A percentile compares a stretch with the other conserved stretches of the same genome.
phyloP scores from a whole-genome alignment of 2,329 filamentous ascomycete genomes.

The Xylaria sp. region DNA sequence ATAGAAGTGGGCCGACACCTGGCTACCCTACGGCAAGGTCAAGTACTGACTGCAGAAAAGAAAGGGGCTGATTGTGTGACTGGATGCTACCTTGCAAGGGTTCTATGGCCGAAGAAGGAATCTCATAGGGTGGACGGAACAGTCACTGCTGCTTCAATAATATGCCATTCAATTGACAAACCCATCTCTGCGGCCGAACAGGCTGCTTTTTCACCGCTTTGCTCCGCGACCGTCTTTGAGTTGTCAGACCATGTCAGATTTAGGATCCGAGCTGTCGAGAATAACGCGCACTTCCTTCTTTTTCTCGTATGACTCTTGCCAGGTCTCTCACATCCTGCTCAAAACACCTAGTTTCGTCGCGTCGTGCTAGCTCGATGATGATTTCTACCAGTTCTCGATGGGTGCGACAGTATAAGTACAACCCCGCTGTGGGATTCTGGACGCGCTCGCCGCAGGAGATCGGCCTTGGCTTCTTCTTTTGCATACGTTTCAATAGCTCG shows the following conservation, averaged over 20 bases:
- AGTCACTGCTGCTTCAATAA: too few relatives aligned
- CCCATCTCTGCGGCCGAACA: too few relatives aligned
- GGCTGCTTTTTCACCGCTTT: too few relatives aligned
- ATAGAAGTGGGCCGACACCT: too few relatives aligned
- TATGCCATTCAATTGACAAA: too few relatives aligned
- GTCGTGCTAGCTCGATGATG: constrained; percentile 30
- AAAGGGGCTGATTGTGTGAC: too few relatives aligned
- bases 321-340: constrained; percentile 34
- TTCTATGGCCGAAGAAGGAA: too few relatives aligned
- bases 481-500: constrained; percentile 33
- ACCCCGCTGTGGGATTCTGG: constrained; percentile 31
- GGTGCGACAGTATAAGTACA: constrained; percentile 38
- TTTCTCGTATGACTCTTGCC: constrained; percentile 32
- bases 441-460: constrained; percentile 19
- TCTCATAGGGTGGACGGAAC: too few relatives aligned
- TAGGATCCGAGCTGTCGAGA: not conserved
- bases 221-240: too few relatives aligned
- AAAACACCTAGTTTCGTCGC: constrained; percentile 27
- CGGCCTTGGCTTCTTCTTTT: constrained; percentile 26
- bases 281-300: constrained; percentile 3
- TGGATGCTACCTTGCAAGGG: too few relatives aligned
- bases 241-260: not conserved
- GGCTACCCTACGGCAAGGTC: too few relatives aligned
- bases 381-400: constrained; percentile 37
- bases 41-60: too few relatives aligned